phyloP scores from a whole-genome alignment of 2,329 filamentous ascomycete species.

The Talaromyces sp. region DNA sequence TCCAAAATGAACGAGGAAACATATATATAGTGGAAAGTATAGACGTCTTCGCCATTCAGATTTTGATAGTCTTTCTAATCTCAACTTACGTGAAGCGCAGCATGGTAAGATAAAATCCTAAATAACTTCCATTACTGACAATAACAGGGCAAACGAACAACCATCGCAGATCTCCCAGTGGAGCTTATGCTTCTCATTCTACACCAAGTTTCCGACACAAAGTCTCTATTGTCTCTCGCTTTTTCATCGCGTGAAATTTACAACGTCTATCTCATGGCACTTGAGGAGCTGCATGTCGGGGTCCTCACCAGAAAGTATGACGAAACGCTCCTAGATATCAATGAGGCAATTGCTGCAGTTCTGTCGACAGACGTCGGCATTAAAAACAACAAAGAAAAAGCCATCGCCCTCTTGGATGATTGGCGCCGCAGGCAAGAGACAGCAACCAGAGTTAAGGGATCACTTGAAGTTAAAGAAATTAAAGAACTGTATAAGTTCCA shows the following conservation, averaged over 20 bases:
- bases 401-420: not conserved
- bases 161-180: not conserved
- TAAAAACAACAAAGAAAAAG: not conserved
- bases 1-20: not conserved
- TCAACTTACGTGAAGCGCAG: too few species aligned
- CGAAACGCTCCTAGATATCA: not conserved
- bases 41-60: not conserved
- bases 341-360: not conserved
- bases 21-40: not conserved
- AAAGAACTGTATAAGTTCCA: slow-evolving; percentile 4
- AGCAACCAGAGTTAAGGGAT: not conserved
- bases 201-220: not conserved
- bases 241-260: not conserved
- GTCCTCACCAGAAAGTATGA: not conserved
- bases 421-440: not conserved
- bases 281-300: not conserved
- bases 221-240: not conserved
- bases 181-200: not conserved
- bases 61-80: not conserved
- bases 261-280: not conserved
- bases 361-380: not conserved
- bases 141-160: not conserved
- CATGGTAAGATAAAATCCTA: not conserved
- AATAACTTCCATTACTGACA: not conserved
- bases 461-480: not conserved